Evolutionary conservation across 306 rosid species (phyloP), one percentile per base, ranked within the genome.

Genomic region (Dalbergia cultrata): DNA sequence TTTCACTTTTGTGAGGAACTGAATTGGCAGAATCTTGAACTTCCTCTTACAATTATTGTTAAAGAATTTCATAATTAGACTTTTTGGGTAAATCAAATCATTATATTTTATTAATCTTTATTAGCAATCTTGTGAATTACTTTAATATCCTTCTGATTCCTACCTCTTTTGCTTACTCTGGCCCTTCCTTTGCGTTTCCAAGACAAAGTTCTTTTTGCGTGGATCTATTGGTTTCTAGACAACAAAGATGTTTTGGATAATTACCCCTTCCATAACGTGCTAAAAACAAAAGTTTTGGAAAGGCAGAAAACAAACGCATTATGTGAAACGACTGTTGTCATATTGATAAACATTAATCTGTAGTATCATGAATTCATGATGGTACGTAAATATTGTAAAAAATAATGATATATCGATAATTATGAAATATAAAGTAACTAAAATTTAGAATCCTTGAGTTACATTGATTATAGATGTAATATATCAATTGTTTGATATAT

Each of bases 221-320:
- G 75, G 75, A 79, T 52, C 76, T 17, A 57, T 19, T 39, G 17
- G 80, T 60, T 81, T 62, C 79, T 53, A 57, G 26, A 53, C 64
- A 53, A 62, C 77, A 49, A 60, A 54, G 68, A 81, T 67, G 81
- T 37, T 68, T 68, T 3, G 26, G 74, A 75, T 58, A 69, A 59
- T 61, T 56, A 50, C 45, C 50, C 41, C 58, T 80, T 85, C 70
- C 43, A 61, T 63, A 12, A 80, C 73, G 75, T 78, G 82, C 76
- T 72, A 79, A 77, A 86, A 75, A 81, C 85, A 86, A 81, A 84
- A 87, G 79, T 59, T 67, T 74, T 13, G 49, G 39, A 84, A 74
- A 82, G 81, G 75, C 69, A 59, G 49, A 39, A 81, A 79, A 82
- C 64, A 86, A 82, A 70, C 60, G 58, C 76, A 79, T 79, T 65